phyloP scores from a whole-genome alignment of 257 asterid genomes.

The Nicotiana paniculata region DNA sequence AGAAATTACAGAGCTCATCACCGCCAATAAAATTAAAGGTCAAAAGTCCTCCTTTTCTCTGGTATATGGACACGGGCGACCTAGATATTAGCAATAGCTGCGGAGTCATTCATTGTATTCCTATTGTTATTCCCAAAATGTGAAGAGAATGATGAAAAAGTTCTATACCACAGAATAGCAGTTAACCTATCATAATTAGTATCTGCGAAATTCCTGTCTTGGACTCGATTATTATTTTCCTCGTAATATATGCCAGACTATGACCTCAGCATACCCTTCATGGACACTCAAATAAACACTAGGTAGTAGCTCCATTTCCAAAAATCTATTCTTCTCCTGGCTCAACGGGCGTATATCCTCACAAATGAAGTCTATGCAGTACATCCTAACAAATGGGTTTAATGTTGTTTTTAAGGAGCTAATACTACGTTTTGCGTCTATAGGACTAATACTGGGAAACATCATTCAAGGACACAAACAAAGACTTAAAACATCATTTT shows the following conservation, averaged over 20 bases:
- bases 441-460: background rate
- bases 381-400: background rate
- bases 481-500: background rate
- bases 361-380: background rate
- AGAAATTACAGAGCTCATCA: background rate
- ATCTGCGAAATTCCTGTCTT: background rate
- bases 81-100: background rate
- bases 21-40: background rate
- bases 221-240: background rate
- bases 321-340: background rate
- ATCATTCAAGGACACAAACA: background rate
- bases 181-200: background rate
- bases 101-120: background rate
- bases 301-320: background rate
- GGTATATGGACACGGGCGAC: background rate
- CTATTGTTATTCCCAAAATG: background rate
- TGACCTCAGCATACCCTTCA: background rate
- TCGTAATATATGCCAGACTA: background rate
- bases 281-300: background rate
- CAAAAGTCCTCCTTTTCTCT: background rate
- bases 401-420: background rate
- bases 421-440: background rate
- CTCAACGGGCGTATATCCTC: background rate
- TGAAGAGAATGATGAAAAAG: background rate
- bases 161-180: background rate